phyloP scores from a whole-genome alignment of 2,329 filamentous ascomycete genomes.

The Apiospora aurea region DNA sequence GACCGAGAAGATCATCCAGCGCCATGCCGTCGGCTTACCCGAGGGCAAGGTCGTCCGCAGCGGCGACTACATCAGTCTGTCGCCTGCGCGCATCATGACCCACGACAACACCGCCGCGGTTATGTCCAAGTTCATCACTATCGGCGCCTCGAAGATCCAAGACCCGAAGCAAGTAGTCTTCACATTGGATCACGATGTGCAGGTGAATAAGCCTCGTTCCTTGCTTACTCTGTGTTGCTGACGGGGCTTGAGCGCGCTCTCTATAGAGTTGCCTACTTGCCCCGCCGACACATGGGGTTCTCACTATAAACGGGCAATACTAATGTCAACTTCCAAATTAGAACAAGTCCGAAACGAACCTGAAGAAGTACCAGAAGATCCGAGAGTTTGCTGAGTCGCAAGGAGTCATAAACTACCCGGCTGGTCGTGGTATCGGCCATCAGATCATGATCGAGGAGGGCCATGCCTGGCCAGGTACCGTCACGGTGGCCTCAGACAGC shows the following conservation, averaged over 20 bases:
- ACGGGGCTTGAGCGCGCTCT: too few relatives aligned
- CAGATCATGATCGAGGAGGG: conserved; percentile 92
- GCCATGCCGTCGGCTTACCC: conserved; percentile 24
- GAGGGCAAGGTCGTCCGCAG: conserved; percentile 21
- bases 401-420: conserved; percentile 78
- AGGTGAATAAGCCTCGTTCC: neutral
- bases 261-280: too few relatives aligned
- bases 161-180: conserved; percentile 79
- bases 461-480: conserved; percentile 81
- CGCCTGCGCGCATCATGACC: conserved; percentile 79
- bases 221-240: too few relatives aligned
- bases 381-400: conserved; percentile 82
- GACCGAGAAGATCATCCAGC: conserved; percentile 27
- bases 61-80: conserved; percentile 69
- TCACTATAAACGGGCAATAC: neutral
- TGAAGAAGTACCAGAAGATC: conserved; percentile 84
- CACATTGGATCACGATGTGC: conserved; percentile 85
- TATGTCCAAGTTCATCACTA: conserved; percentile 79
- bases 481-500: conserved; percentile 79
- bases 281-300: neutral
- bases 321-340: neutral
- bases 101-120: conserved; percentile 87
- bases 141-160: conserved; percentile 77
- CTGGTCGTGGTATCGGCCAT: conserved; percentile 84
- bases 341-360: conserved; percentile 78